Evolutionary conservation across 768 basidiomycete genomes (phyloP).

Genomic region (Rhodocollybia butyracea): DNA sequence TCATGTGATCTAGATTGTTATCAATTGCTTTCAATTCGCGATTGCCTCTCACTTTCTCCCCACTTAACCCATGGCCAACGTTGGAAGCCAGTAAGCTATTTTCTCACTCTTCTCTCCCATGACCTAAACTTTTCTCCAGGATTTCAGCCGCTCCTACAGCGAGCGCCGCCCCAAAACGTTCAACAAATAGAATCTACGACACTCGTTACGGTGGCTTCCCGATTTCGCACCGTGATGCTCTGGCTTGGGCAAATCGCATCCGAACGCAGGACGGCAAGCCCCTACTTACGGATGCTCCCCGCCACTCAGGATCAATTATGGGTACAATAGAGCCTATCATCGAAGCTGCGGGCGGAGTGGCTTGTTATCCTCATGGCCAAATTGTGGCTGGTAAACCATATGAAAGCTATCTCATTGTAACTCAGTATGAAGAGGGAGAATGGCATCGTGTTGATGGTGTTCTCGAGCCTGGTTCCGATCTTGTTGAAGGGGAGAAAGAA

Average conservation of each 20-base stretch:
- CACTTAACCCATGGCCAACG: too few relatives aligned
- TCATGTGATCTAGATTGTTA: too few relatives aligned
- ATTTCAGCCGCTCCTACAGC: too few relatives aligned
- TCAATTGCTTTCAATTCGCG: too few relatives aligned
- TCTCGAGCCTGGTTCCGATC: background rate
- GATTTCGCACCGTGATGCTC: background rate
- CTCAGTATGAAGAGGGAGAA: background rate
- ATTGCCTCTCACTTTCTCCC: too few relatives aligned
- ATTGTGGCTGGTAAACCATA: background rate
- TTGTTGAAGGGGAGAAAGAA: background rate
- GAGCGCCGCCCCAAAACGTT: too few relatives aligned
- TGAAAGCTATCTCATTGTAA: background rate
- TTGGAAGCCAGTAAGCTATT: too few relatives aligned
- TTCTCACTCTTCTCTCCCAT: too few relatives aligned
- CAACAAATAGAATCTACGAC: background rate
- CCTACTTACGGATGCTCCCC: background rate
- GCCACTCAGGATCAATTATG: background rate
- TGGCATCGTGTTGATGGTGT: background rate
- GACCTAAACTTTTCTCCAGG: too few relatives aligned
- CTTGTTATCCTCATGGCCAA: background rate
- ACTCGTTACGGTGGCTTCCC: background rate
- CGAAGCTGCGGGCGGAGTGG: background rate
- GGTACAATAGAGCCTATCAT: background rate
- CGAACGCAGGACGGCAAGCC: background rate
- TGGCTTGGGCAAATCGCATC: background rate